Conservation (phyloP, 495 filamentous ascomycete genomes). For the Tuber aestivum region DNA sequence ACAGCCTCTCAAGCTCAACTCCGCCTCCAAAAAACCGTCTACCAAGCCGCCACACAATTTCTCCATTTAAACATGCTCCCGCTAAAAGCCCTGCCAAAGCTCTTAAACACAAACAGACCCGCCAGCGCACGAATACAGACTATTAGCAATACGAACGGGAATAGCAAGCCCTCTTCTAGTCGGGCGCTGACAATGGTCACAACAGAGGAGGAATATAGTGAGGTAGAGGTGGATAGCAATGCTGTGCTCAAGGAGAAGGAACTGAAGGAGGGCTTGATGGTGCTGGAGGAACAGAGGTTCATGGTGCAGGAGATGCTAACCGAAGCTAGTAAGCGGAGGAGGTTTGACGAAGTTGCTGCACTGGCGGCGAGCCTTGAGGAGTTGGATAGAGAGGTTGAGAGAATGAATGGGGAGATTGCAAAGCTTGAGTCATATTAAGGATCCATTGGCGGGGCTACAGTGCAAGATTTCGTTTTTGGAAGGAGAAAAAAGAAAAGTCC, state of each 20-base stretch:
- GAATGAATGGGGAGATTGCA: constrained; percentile 52
- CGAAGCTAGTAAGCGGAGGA: constrained; percentile 69
- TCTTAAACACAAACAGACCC: constrained; percentile 60
- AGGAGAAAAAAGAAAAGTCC: neutral
- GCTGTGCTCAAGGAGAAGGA: constrained; percentile 79
- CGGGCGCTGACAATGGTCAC: constrained; percentile 33
- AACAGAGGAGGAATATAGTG: constrained; percentile 5
- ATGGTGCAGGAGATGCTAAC: constrained; percentile 84
- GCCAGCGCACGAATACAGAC: constrained; percentile 18
- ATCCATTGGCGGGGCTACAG: neutral
- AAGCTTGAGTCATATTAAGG: constrained; percentile 47
- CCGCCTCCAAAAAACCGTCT: constrained; percentile 74
- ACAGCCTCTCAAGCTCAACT: constrained; percentile 65
- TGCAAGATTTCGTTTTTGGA: neutral
- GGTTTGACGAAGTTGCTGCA: constrained; percentile 83
- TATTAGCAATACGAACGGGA: neutral
- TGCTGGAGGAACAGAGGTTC: constrained; percentile 92
- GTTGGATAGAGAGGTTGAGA: constrained; percentile 73
- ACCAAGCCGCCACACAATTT: constrained; percentile 76
- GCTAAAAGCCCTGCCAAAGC: constrained; percentile 74
- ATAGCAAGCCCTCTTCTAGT: constrained; percentile 20
- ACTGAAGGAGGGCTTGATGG: constrained; percentile 72
- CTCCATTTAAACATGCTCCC: constrained; percentile 89
- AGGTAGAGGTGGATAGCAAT: constrained; percentile 54
- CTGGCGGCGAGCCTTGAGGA: constrained; percentile 78